Evolutionary conservation across 305 asterid genomes (phyloP).

Genomic region (Solanum aculeatissimum): DNA sequence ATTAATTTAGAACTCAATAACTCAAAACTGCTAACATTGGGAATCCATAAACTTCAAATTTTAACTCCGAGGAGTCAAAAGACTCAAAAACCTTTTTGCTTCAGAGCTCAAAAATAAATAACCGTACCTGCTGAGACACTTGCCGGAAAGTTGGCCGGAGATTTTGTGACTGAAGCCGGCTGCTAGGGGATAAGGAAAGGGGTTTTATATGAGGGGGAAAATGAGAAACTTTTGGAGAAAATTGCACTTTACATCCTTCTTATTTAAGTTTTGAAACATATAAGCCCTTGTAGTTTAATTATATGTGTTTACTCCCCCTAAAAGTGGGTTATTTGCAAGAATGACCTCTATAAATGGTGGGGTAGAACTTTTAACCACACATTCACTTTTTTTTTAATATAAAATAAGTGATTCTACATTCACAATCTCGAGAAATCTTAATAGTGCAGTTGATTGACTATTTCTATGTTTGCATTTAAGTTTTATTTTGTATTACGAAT

Average conservation of each 20-base stretch:
- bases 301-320: neutral
- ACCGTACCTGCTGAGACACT: neutral
- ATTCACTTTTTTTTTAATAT: neutral
- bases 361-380: neutral
- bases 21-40: neutral
- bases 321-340: neutral
- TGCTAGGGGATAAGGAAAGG: neutral
- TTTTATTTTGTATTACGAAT: too few relatives aligned
- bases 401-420: neutral
- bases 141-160: neutral
- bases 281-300: neutral
- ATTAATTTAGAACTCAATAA: neutral
- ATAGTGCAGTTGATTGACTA: neutral
- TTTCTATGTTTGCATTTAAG: too few relatives aligned
- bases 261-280: neutral
- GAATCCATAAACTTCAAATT: neutral
- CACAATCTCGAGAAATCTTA: rapidly evolving
- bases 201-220: neutral
- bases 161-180: neutral
- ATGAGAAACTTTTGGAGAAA: neutral
- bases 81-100: neutral
- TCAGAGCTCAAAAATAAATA: neutral
- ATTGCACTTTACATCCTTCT: neutral
- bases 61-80: neutral
- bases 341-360: neutral